Evolutionary conservation across 1,284 basidiomycete genomes (phyloP).

Genomic region (Heterobasidion parviporum): DNA sequence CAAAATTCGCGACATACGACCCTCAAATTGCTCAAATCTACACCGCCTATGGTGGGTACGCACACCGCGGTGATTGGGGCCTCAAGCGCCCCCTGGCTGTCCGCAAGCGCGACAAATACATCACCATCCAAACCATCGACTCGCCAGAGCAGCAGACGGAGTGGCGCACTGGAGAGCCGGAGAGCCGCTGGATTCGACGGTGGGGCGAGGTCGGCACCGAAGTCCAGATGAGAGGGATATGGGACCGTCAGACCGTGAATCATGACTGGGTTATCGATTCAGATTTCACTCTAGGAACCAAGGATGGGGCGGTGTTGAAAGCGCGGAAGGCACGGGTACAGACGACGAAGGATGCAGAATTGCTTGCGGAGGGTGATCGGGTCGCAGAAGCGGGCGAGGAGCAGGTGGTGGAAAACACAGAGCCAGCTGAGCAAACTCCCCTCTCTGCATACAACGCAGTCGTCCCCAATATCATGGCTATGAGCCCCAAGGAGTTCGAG

Average conservation of each 20-base stretch:
- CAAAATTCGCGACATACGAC: constrained; percentile 72
- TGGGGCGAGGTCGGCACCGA: constrained; percentile 55
- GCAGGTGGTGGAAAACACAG: constrained; percentile 13
- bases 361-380: neutral
- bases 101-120: constrained; percentile 45
- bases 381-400: constrained; percentile 10
- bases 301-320: constrained; percentile 2
- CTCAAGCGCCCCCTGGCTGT: constrained; percentile 68
- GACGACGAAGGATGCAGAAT: constrained; percentile 7
- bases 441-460: constrained; percentile 3
- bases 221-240: constrained; percentile 20
- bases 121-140: constrained; percentile 56
- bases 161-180: constrained; percentile 57
- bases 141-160: constrained; percentile 66
- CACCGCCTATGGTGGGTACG: constrained; percentile 55
- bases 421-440: constrained; percentile 27
- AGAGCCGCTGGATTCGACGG: constrained; percentile 55
- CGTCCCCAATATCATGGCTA: constrained; percentile 24
- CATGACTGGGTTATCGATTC: constrained; percentile 37
- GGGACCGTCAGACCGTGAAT: constrained; percentile 24
- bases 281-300: constrained; percentile 25
- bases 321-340: constrained; percentile 6
- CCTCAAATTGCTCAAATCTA: constrained; percentile 67
- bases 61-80: constrained; percentile 70
- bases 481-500: constrained; percentile 41